Evolutionary conservation across 768 basidiomycete genomes (phyloP), one percentile per base, ranked within the genome.

Genomic region (Calocybe indica): DNA sequence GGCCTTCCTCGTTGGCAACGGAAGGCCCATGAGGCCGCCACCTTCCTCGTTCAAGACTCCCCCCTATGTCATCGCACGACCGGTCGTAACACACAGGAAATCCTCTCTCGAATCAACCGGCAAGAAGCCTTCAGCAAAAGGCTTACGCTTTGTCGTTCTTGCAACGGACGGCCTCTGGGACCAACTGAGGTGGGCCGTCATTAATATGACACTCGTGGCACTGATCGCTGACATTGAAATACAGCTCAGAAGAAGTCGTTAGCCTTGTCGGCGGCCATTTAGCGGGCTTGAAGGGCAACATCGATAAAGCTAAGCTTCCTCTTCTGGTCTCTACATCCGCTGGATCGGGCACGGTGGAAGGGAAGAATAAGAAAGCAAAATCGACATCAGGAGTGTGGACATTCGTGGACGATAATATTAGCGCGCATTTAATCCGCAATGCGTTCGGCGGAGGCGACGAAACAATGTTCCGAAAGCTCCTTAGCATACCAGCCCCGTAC

Each of bases 91-190:
- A 2, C 85, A 92, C 55, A 79, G 80, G 50, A 82, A 84, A 55
- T 69, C 90, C 54, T 68, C 75, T 10, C 76, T 86, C 58, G 68
- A 76, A 15, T 59, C 73, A 10, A 50, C 66, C 29, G 44, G 48
- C 28, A 57, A 60, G 30, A 41, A 53, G 32, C 46, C 59, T 48
- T 54, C 55, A 51, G 59, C 58, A 57, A 73, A 63, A 39, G 52
- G 73, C 10, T 63, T 82, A 15, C 82, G 83, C 50, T 96, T 96
- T 66, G 59, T 96, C 46, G 87, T 96, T 40, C 79, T 96, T 39
- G 92, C 92, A 2, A 96, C 92, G 0, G 92, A 96, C 52, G 82
- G 82, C 30, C 72, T 92, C 13, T 92, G 86, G 85, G 82, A 85
- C 58, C 71, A 80, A 51, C 65, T 84, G 22, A 80, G 72, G 73